Evolutionary conservation across 2,329 filamentous ascomycete species (phyloP).

Genomic region (Xylariaceae sp.): DNA sequence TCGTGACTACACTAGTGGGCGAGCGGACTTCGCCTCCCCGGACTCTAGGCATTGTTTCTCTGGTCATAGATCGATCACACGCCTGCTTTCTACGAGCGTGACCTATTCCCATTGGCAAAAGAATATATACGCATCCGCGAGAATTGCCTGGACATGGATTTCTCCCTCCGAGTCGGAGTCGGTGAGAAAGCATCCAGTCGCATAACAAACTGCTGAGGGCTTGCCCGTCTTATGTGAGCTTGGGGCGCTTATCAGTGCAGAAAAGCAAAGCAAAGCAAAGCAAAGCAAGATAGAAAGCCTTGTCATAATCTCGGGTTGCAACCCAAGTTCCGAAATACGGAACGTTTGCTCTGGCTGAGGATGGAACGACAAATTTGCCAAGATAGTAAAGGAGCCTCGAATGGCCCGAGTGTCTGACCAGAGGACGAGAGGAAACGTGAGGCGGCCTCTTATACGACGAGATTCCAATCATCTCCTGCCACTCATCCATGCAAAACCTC

Average conservation of each 20-base stretch:
- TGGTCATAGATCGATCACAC: constrained; percentile 11
- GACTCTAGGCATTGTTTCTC: constrained; percentile 13
- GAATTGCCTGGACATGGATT: constrained; percentile 1
- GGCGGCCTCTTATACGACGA: constrained; percentile 13
- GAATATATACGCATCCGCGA: constrained; percentile 7
- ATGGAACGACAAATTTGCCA: neutral
- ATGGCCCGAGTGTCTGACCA: neutral
- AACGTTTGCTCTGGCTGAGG: constrained; percentile 2
- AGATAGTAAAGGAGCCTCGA: constrained; percentile 3
- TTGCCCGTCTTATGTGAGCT: constrained; percentile 9
- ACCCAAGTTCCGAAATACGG: constrained; percentile 2
- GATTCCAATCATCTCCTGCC: neutral
- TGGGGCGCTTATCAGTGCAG: constrained; percentile 12
- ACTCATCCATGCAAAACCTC: constrained; percentile 5
- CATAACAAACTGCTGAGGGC: constrained; percentile 7
- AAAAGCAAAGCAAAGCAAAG: constrained; percentile 4
- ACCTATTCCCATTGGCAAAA: constrained; percentile 8
- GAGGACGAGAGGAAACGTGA: constrained; percentile 2
- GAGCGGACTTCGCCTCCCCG: constrained; percentile 4
- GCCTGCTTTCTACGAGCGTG: constrained; percentile 14
- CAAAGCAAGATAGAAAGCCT: neutral
- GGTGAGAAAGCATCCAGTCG: constrained; percentile 12
- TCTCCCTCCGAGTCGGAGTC: neutral
- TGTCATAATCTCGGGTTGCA: neutral
- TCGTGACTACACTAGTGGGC: constrained; percentile 9